phyloP scores from a whole-genome alignment of 106 monocot genomes.

The Posidonia australis region DNA sequence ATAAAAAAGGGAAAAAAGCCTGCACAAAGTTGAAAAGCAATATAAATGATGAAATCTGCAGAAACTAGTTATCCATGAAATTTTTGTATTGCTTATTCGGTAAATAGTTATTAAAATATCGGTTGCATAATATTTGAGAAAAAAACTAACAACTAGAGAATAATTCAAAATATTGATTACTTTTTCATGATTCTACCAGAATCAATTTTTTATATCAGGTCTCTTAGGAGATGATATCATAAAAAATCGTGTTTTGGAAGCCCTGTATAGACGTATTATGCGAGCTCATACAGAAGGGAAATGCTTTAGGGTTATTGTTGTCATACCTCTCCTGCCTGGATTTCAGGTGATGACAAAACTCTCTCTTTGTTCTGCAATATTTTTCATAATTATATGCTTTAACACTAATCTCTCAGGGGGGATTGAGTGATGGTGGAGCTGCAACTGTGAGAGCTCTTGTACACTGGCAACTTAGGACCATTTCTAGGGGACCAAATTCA shows the following conservation, averaged over 20 bases:
- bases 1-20: no score
- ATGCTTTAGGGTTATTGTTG: conserved; percentile 79
- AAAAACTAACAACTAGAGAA: no score
- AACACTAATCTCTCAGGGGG: conserved; percentile 42
- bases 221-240: conserved; percentile 89
- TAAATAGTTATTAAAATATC: no score
- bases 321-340: conserved; percentile 88
- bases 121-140: no score
- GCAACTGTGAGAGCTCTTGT: conserved; percentile 95
- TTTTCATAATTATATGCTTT: neutral
- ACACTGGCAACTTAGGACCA: conserved; percentile 96
- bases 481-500: conserved; percentile 79
- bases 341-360: conserved; percentile 51
- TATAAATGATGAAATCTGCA: no score
- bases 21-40: no score
- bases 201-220: conserved; percentile 99
- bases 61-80: no score
- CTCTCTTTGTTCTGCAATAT: neutral
- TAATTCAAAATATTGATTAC: neutral
- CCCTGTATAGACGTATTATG: conserved; percentile 71
- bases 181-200: conserved; percentile 32
- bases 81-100: no score
- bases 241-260: conserved; percentile 84
- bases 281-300: conserved; percentile 73
- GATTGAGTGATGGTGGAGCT: conserved; percentile 94